Evolutionary conservation across 2,329 filamentous ascomycete genomes (phyloP), one percentile per base, ranked within the genome.

Genomic region (Camillea tinctor): DNA sequence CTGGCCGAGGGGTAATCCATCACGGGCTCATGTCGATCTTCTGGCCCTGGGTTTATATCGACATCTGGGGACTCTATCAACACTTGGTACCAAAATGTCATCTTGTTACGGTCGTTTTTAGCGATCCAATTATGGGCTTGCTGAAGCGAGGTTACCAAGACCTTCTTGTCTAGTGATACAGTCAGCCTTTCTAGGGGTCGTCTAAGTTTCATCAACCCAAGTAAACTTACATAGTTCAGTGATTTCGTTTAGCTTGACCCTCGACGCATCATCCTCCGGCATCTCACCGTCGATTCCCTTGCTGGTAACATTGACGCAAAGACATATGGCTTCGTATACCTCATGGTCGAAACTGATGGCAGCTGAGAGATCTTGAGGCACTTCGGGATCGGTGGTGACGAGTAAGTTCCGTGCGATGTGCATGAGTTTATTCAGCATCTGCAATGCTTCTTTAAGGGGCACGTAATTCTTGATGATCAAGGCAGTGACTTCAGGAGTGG

Each of bases 41-140:
- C 78, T 26, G 78, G 73, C 2, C 74, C 75, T 6, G 77, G 77
- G 26, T 82, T 80, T 26, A 85, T 77, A 49, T 82, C 84, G 57
- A 72, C 70, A 50, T 74, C 72, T 4, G 72, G 72, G 7, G 72
- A 73, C 48, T 89, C 86, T 57, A 88, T 88, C 7, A 89, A 74
- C 24, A 88, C 84, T 57, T 86, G 84, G 58, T 84, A 84, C 86
- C 87, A 89, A 61, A 89, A 89, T 0, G 83, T 80, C 85, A 88
- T 89, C 71, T 89, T 89, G 72, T 88, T 88, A 40, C 87, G 78
- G 68, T 89, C 86, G 66, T 89, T 87, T 62, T 88, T 88, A 58
- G 86, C 86, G 1, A 85, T 87, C 85, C 87, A 88, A 71, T 89
- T 89, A 65, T 89, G 86, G 1, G 85, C 84, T 70, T 89, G 86